phyloP scores from a whole-genome alignment of 805 yeast genomes.

The Teunomyces stri region DNA sequence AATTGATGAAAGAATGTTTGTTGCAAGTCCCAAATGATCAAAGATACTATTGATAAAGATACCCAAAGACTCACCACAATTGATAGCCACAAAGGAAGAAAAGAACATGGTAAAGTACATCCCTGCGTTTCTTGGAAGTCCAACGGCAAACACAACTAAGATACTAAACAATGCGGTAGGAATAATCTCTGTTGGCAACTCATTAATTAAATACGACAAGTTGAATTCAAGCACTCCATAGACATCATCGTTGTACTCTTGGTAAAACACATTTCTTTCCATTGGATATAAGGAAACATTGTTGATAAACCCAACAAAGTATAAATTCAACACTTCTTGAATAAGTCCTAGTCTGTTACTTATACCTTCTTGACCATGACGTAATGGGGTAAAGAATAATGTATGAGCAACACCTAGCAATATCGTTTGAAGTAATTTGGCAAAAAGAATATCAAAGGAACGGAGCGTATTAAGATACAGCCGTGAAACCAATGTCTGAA shows the following conservation, averaged over 20 bases:
- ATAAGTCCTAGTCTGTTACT: slow-evolving; percentile 24
- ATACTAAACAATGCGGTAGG: slow-evolving; percentile 19
- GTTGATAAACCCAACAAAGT: slow-evolving; percentile 25
- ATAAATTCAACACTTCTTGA: slow-evolving; percentile 22
- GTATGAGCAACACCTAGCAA: slow-evolving; percentile 19
- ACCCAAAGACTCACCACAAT: slow-evolving; percentile 28
- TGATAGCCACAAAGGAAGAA: slow-evolving; percentile 16
- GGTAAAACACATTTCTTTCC: slow-evolving; percentile 24
- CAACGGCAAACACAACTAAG: slow-evolving; percentile 21
- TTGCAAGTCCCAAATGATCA: slow-evolving; percentile 23
- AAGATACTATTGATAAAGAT: slow-evolving; percentile 23
- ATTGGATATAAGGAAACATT: slow-evolving; percentile 23
- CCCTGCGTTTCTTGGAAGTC: slow-evolving; percentile 20
- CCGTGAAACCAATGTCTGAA: slow-evolving; percentile 16
- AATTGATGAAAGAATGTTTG: slow-evolving; percentile 18
- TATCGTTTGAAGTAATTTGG: slow-evolving; percentile 18
- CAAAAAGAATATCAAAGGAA: slow-evolving; percentile 18
- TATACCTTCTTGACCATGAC: slow-evolving; percentile 17
- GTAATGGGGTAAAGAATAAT: slow-evolving; percentile 23
- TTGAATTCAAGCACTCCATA: slow-evolving; percentile 22
- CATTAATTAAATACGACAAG: slow-evolving; percentile 21
- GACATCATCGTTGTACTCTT: slow-evolving; percentile 23
- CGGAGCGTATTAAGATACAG: slow-evolving; percentile 19
- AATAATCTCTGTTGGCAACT: slow-evolving; percentile 23
- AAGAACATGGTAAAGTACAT: slow-evolving; percentile 22